These are phyloP conservation scores for Phytophthora idaei DNA, from an alignment of 352 stramenopile genomes.

Conservation along the genomic window DNA sequence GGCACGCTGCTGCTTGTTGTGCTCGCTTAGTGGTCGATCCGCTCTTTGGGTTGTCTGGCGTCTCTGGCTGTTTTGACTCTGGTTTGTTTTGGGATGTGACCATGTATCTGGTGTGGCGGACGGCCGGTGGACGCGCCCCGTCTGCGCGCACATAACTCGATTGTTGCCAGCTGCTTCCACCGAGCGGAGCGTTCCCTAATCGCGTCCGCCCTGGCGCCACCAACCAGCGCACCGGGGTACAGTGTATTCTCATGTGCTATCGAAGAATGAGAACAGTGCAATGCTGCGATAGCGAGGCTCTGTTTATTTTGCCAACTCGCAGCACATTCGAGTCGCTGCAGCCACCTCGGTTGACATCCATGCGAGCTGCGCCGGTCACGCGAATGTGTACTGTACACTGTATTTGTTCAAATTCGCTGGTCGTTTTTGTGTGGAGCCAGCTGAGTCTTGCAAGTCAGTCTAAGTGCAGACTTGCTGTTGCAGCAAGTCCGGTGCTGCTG, in stretches of 20 bases:
- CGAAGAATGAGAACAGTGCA: not conserved
- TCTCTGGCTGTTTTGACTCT: constrained; percentile 35
- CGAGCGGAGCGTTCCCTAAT: constrained; percentile 15
- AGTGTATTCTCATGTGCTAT: not conserved
- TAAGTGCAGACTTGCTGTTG: constrained; percentile 6
- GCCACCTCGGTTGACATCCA: not conserved
- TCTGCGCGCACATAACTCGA: constrained; percentile 15
- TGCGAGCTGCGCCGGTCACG: not conserved
- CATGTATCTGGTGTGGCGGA: constrained; percentile 32
- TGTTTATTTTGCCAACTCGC: not conserved
- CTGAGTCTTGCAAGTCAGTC: constrained; percentile 13
- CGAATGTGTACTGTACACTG: not conserved
- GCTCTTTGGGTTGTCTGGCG: constrained; percentile 20
- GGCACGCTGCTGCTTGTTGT: constrained; percentile 6
- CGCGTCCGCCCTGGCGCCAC: constrained; percentile 22
- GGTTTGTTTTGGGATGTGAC: constrained; percentile 37
- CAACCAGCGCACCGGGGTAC: not conserved
- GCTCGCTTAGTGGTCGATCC: constrained; percentile 15
- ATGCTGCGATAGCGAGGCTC: not conserved
- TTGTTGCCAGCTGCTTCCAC: constrained; percentile 7
- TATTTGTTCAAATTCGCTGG: constrained; percentile 15
- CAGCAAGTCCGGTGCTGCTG: not conserved
- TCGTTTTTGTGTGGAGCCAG: constrained; percentile 5
- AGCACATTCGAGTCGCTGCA: not conserved
- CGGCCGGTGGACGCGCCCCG: constrained; percentile 17